Evolutionary conservation across 495 filamentous ascomycete genomes (phyloP), one percentile per base, ranked within the genome.

Genomic region (Tuber borchii): DNA sequence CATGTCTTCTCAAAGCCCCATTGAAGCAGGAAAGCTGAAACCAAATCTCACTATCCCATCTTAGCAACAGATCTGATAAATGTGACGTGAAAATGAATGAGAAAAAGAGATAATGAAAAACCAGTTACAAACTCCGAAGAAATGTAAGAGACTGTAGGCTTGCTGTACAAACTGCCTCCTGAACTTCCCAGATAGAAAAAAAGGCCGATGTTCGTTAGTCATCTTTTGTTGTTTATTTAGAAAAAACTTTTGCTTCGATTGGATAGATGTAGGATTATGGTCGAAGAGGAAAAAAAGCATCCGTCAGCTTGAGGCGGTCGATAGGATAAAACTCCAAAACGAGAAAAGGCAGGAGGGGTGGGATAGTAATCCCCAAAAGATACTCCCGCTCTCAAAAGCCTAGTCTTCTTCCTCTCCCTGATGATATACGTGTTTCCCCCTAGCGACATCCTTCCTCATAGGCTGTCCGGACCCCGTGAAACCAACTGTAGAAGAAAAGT

Each of bases 401-500:
- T 83, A 88, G 82, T 90, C 90, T 77, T 94, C 88, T 48, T 97
- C 93, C 19, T 93, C 93, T 79, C 86, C 90, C 71, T 91, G 87
- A 82, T 95, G 91, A 84, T 97, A 97, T 75, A 95, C 91, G 83
- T 97, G 93, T 77, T 93, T 91, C 79, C 89, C 91, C 77, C 95
- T 87, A 56, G 90, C 89, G 40, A 90, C 89, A 83, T 97, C 95
- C 82, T 97, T 97, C 80, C 93, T 91, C 95, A 97, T 97, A 73
- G 90, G 87, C 82, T 95, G 93, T 46, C 95, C 95, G 61, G 94
- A 97, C 61, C 95, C 95, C 22, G 94, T 97, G 81, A 97, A 97
- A 22, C 95, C 95, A 78, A 99, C 95, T 97, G 73, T 39, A 75
- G 39, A 37, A 69, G 77, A 71, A 68, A 77, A 4, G 81, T 88